phyloP scores from a whole-genome alignment of 2,329 filamentous ascomycete species.

The Penicillium italicum region DNA sequence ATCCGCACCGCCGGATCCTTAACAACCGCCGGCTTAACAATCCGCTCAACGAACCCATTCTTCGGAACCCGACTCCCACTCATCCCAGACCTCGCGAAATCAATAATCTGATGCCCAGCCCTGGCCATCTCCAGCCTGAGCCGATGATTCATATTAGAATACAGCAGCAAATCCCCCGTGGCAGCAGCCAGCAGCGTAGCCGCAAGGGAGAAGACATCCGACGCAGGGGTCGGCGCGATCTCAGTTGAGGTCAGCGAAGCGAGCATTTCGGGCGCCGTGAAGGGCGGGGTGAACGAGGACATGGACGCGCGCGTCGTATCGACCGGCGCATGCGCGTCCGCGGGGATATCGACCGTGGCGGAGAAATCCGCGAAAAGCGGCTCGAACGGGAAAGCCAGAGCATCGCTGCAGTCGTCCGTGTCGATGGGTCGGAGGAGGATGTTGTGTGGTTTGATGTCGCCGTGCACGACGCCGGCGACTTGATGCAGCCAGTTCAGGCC shows the following conservation, averaged over 20 bases:
- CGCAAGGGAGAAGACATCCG: slow-evolving; percentile 47
- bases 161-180: slow-evolving; percentile 45
- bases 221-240: slow-evolving; percentile 36
- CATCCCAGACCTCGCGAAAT: slow-evolving; percentile 37
- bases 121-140: slow-evolving; percentile 44
- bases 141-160: slow-evolving; percentile 39
- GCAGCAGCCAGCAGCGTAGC: slow-evolving; percentile 45
- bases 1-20: slow-evolving; percentile 39
- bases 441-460: slow-evolving; percentile 49
- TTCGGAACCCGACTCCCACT: slow-evolving; percentile 40
- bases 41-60: slow-evolving; percentile 40
- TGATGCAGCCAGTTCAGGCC: slow-evolving; percentile 46
- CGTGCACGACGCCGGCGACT: slow-evolving; percentile 42
- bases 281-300: slow-evolving; percentile 45
- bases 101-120: slow-evolving; percentile 43
- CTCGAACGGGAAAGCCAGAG: slow-evolving; percentile 34
- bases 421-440: slow-evolving; percentile 36
- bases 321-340: slow-evolving; percentile 2
- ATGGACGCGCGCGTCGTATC: slow-evolving; percentile 24
- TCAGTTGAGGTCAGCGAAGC: slow-evolving; percentile 35
- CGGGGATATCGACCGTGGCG: slow-evolving; percentile 33
- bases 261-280: slow-evolving; percentile 46
- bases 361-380: slow-evolving; percentile 48
- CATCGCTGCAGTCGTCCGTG: slow-evolving; percentile 6
- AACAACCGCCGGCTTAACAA: slow-evolving; percentile 38